Conservation (phyloP, 2,329 filamentous ascomycete genomes). For the Neofusicoccum umdonicola region DNA sequence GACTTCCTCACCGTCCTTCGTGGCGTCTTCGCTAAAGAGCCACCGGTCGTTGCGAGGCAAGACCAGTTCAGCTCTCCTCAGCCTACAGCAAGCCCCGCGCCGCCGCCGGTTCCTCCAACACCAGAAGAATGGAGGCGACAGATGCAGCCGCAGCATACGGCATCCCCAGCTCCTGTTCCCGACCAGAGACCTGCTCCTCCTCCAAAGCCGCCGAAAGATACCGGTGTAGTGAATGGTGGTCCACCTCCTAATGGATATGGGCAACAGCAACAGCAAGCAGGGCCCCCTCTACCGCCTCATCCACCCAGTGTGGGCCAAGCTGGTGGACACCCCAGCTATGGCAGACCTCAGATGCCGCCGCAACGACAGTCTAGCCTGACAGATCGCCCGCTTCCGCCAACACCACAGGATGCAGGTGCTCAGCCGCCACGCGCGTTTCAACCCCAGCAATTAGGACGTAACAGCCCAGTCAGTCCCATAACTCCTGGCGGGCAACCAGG, state of each 20-base stretch:
- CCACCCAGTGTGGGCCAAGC: slow-evolving; percentile 23
- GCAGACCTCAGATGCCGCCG: slow-evolving; percentile 21
- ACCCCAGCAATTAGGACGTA: slow-evolving; percentile 22
- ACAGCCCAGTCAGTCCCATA: slow-evolving; percentile 39
- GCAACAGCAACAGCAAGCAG: slow-evolving; percentile 24
- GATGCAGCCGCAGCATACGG: slow-evolving; percentile 28
- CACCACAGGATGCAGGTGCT: slow-evolving; percentile 20
- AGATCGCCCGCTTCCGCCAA: slow-evolving; percentile 27
- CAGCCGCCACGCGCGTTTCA: slow-evolving; percentile 26
- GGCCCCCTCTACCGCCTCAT: slow-evolving; percentile 29
- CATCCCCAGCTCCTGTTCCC: slow-evolving; percentile 32
- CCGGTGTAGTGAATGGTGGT: not conserved
- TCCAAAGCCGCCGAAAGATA: slow-evolving; percentile 46
- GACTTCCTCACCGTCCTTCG: slow-evolving; percentile 81
- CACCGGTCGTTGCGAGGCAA: slow-evolving; percentile 75
- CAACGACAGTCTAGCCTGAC: slow-evolving; percentile 26
- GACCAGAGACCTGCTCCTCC: slow-evolving; percentile 36
- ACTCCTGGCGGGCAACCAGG: slow-evolving; percentile 27
- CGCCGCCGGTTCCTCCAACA: slow-evolving; percentile 68
- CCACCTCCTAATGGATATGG: slow-evolving; percentile 21
- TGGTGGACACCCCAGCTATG: slow-evolving; percentile 19
- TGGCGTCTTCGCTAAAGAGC: slow-evolving; percentile 91
- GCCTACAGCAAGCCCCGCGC: slow-evolving; percentile 32
- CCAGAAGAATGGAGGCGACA: slow-evolving; percentile 56
- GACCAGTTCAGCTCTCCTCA: slow-evolving; percentile 28